Evolutionary conservation across 805 yeast genomes (phyloP).

Genomic region (Myxozyma melibiosi): DNA sequence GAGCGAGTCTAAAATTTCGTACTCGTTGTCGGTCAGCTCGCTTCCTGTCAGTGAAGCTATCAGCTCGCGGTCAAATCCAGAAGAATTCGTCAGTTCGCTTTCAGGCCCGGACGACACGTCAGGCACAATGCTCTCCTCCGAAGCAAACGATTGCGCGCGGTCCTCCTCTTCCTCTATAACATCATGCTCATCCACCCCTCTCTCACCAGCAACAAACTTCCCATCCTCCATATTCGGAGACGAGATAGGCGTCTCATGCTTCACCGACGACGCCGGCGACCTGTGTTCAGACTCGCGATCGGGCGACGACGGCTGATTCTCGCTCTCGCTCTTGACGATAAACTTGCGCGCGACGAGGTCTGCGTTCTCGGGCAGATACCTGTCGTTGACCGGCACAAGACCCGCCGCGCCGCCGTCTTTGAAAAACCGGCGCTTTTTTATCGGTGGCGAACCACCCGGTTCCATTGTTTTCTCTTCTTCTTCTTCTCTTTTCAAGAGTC

Average conservation of each 20-base stretch:
- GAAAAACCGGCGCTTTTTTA: slow-evolving; percentile 21
- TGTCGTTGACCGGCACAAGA: neutral
- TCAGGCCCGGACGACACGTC: neutral
- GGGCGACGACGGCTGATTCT: neutral
- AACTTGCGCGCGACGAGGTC: too few relatives aligned
- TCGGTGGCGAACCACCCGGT: neutral
- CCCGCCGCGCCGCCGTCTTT: slow-evolving; percentile 12
- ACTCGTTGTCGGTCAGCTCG: slow-evolving; percentile 3
- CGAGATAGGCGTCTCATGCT: slow-evolving; percentile 26
- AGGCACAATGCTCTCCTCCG: too few relatives aligned
- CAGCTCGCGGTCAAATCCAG: slow-evolving; percentile 5
- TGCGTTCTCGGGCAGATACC: neutral
- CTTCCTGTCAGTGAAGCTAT: slow-evolving; percentile 16
- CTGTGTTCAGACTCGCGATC: neutral
- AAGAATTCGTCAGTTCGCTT: neutral
- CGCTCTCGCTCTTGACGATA: too few relatives aligned
- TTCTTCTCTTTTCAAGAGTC: too few relatives aligned
- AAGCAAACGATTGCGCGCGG: too few relatives aligned
- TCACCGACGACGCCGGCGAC: neutral
- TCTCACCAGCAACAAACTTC: too few relatives aligned
- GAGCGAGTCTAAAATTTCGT: slow-evolving; percentile 4
- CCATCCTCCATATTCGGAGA: slow-evolving; percentile 5
- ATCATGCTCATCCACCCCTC: too few relatives aligned
- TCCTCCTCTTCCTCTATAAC: too few relatives aligned
- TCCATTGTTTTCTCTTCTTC: too few relatives aligned